Conservation (phyloP, 2,329 filamentous ascomycete species). For the Acrocalymma vagum region DNA sequence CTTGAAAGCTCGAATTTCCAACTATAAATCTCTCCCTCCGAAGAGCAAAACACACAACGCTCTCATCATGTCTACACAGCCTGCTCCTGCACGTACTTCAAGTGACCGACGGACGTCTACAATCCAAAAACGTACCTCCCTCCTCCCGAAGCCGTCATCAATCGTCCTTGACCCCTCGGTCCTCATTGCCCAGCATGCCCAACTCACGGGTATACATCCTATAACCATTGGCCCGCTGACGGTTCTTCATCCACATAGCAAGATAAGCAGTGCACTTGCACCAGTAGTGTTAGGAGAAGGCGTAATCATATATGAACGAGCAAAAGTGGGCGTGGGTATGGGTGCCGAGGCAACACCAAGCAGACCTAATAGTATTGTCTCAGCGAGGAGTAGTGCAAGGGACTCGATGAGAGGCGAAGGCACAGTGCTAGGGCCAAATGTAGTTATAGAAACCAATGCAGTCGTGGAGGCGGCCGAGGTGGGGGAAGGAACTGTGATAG, state of each 20-base stretch:
- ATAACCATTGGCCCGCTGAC: conserved; percentile 81
- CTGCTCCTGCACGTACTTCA: conserved; percentile 26
- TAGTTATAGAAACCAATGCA: conserved; percentile 54
- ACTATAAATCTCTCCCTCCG: background rate
- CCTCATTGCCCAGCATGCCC: conserved; percentile 58
- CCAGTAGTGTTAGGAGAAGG: conserved; percentile 54
- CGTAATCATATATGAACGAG: conserved; percentile 80
- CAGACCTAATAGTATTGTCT: conserved; percentile 20
- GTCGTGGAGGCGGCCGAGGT: conserved; percentile 48
- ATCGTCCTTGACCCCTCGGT: conserved; percentile 56
- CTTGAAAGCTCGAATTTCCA: no score
- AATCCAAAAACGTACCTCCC: conserved; percentile 43
- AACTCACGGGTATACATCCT: conserved; percentile 73
- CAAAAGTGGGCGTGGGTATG: conserved; percentile 49
- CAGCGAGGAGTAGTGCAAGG: conserved; percentile 16
- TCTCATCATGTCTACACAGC: conserved; percentile 29
- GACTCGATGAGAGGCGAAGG: conserved; percentile 34
- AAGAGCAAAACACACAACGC: background rate
- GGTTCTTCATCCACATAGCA: conserved; percentile 85
- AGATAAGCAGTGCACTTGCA: conserved; percentile 51
- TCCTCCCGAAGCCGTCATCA: conserved; percentile 47
- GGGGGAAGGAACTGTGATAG: conserved; percentile 46
- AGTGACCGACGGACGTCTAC: conserved; percentile 37
- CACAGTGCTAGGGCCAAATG: conserved; percentile 51
- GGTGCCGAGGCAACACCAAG: conserved; percentile 22